A percentile compares a stretch with the other conserved stretches of the same genome.
These are phyloP conservation scores for Vitis cinerea DNA, from an alignment of 164 flowering plant species.

Conservation along the genomic window DNA sequence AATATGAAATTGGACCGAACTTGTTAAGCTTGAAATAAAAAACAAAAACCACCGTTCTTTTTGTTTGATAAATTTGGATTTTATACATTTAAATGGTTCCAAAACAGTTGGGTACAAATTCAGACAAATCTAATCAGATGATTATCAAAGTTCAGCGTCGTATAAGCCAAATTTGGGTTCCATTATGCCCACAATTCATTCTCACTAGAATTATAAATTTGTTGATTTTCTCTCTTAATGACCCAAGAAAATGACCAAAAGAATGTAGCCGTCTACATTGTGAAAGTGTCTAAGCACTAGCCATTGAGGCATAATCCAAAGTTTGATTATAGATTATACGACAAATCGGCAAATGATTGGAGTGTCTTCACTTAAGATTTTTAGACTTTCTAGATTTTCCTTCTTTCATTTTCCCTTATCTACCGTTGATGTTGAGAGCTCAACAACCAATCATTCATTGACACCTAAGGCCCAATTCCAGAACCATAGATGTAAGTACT, in stretches of 20 bases:
- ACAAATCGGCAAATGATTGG: slow-evolving; percentile 22
- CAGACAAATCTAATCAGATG: too few relatives aligned
- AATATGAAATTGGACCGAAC: too few relatives aligned
- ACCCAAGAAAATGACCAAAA: too few relatives aligned
- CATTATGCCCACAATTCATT: too few relatives aligned
- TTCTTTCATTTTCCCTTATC: background rate
- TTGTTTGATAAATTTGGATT: too few relatives aligned
- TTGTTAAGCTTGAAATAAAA: too few relatives aligned
- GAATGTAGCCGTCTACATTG: background rate
- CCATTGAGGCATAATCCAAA: slow-evolving; percentile 17
- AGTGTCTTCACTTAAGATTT: background rate
- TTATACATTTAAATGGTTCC: too few relatives aligned
- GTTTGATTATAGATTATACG: background rate
- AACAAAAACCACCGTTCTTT: too few relatives aligned
- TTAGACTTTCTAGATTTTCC: background rate
- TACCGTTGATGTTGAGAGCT: slow-evolving; percentile 12
- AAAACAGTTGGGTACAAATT: too few relatives aligned
- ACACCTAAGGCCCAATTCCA: background rate
- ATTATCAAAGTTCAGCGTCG: too few relatives aligned
- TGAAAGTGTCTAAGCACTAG: slow-evolving; percentile 7
- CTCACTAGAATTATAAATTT: background rate
- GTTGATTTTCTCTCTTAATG: background rate
- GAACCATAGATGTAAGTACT: background rate
- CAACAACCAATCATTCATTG: slow-evolving; percentile 16
- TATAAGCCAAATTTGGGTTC: too few relatives aligned